phyloP scores from a whole-genome alignment of 2,329 filamentous ascomycete genomes.

The Arachnomyces sp. region DNA sequence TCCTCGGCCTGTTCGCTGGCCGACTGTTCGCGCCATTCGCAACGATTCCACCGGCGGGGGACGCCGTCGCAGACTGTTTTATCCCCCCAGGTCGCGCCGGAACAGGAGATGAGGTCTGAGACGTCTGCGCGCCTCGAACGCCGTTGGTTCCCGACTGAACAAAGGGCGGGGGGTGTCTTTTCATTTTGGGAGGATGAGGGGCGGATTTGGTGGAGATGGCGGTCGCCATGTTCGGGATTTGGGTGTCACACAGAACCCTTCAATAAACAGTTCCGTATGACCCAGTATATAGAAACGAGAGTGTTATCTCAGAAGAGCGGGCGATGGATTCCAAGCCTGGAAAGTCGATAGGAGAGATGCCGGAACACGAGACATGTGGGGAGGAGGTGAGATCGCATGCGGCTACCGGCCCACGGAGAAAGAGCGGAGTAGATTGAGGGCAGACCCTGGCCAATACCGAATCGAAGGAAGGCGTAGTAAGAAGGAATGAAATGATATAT shows the following conservation, averaged over 20 bases:
- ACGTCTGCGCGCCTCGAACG: constrained; percentile 48
- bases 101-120: constrained; percentile 45
- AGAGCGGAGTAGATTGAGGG: constrained; percentile 12
- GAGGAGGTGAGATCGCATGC: constrained; percentile 22
- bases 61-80: constrained; percentile 45
- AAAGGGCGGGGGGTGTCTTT: constrained; percentile 57
- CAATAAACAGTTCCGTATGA: too few relatives aligned
- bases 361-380: constrained; percentile 39
- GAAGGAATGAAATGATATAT: constrained; percentile 1
- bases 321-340: constrained; percentile 23
- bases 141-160: constrained; percentile 57
- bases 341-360: constrained; percentile 29
- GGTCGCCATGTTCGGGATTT: constrained; percentile 33
- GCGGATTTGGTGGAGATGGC: constrained; percentile 37
- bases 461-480: constrained; percentile 16
- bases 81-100: constrained; percentile 49
- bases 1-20: constrained; percentile 41
- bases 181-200: constrained; percentile 50
- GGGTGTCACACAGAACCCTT: constrained; percentile 12
- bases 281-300: constrained; percentile 10
- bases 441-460: constrained; percentile 15
- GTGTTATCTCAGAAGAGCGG: too few relatives aligned
- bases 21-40: constrained; percentile 36
- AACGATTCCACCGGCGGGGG: constrained; percentile 29
- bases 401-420: too few relatives aligned